These are phyloP conservation scores for Colletotrichum sp. DNA, from an alignment of 2,329 filamentous ascomycete species.

Conservation along the genomic window DNA sequence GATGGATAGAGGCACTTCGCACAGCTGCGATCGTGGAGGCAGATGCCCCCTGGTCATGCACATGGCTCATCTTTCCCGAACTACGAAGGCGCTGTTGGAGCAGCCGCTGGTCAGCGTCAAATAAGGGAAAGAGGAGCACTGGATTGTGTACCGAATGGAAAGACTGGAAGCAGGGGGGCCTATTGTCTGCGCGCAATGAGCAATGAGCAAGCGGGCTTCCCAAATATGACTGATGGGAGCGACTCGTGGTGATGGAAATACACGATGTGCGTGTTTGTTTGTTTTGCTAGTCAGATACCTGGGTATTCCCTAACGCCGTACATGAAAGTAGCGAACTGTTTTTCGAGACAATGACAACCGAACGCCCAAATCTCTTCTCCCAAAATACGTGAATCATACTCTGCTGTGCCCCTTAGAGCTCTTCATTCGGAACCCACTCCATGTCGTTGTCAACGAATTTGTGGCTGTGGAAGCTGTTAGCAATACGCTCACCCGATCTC, in stretches of 20 bases:
- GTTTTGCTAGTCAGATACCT: neutral
- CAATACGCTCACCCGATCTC: neutral
- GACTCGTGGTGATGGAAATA: neutral
- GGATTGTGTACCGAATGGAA: neutral
- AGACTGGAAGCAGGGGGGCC: neutral
- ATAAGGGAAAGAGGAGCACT: neutral
- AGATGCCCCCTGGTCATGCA: neutral
- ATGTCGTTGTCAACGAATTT: slow-evolving; percentile 42
- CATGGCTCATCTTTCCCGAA: fast-evolving
- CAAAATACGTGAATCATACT: neutral
- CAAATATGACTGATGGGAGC: neutral
- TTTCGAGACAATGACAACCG: neutral
- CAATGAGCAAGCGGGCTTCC: neutral
- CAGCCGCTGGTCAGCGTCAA: neutral
- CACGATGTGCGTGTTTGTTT: neutral
- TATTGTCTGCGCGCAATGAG: neutral
- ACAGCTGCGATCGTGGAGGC: neutral
- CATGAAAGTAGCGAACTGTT: neutral
- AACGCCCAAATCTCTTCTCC: neutral
- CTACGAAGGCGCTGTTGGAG: neutral
- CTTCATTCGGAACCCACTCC: slow-evolving; percentile 29
- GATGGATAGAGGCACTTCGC: neutral
- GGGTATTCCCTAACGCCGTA: slow-evolving; percentile 18
- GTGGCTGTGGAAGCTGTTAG: slow-evolving; percentile 35
- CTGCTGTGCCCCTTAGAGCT: neutral